These are phyloP conservation scores for Boletus reticuloceps DNA, from an alignment of 768 basidiomycete species.

Conservation along the genomic window DNA sequence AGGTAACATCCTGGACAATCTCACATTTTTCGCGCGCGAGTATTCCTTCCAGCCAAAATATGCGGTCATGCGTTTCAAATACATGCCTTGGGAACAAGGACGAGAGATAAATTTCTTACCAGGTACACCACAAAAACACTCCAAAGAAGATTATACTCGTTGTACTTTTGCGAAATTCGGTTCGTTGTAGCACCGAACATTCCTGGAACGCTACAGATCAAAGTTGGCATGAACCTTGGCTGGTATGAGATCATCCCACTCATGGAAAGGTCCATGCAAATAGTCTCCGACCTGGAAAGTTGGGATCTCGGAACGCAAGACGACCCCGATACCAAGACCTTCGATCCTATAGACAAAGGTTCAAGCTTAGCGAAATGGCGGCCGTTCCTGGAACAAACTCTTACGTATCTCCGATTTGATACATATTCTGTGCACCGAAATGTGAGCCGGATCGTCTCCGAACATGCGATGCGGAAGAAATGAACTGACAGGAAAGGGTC, in stretches of 20 bases:
- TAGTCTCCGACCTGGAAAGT: slow-evolving; percentile 15
- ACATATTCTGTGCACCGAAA: slow-evolving; percentile 8
- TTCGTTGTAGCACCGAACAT: too few species aligned
- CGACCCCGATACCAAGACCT: slow-evolving; percentile 40
- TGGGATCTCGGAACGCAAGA: slow-evolving; percentile 14
- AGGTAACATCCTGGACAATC: neutral
- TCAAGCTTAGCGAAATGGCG: neutral
- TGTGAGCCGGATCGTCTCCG: neutral
- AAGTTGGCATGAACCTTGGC: neutral
- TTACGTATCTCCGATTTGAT: slow-evolving; percentile 4
- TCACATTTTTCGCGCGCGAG: slow-evolving; percentile 23
- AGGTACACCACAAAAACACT: slow-evolving; percentile 28
- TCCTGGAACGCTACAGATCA: slow-evolving; percentile 31
- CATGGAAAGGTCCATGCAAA: slow-evolving; percentile 23
- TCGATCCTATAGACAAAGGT: neutral
- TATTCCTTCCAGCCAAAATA: slow-evolving; percentile 16
- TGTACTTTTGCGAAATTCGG: too few species aligned
- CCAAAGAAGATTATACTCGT: slow-evolving; percentile 30
- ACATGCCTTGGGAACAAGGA: slow-evolving; percentile 8
- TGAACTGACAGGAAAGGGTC: too few species aligned
- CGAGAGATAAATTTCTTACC: neutral
- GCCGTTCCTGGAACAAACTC: neutral
- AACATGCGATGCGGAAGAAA: too few species aligned
- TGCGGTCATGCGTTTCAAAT: slow-evolving; percentile 11
- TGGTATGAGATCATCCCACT: slow-evolving; percentile 6